Conservation (phyloP, 257 asterid genomes). For the Solanum rostratum region DNA sequence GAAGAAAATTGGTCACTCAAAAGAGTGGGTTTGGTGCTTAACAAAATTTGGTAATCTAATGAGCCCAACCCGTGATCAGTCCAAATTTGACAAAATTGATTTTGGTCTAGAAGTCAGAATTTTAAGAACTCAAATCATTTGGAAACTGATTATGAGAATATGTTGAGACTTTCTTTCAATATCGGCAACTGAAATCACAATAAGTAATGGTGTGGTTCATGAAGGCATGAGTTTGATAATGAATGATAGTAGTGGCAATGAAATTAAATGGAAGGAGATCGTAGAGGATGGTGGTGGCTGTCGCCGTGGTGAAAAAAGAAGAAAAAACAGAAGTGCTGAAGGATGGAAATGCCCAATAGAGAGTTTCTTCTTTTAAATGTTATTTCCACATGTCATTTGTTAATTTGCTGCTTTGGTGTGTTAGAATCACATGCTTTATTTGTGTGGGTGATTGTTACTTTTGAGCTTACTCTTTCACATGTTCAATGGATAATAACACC, state of each 20-base stretch:
- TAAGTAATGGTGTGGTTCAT: not conserved
- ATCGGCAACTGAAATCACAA: not conserved
- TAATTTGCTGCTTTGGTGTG: not conserved
- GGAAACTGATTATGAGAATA: not conserved
- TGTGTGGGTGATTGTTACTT: not conserved
- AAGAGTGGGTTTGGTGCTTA: no score
- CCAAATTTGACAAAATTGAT: not conserved
- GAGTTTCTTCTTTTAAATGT: not conserved
- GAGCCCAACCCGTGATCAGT: not conserved
- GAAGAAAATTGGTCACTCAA: not conserved
- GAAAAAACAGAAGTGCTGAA: not conserved
- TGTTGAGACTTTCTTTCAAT: not conserved
- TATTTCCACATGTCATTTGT: not conserved
- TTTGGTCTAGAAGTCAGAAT: not conserved
- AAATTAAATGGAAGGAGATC: not conserved
- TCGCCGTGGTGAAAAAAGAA: not conserved
- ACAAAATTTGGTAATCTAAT: not conserved
- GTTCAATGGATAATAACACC: not conserved
- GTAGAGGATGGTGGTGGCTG: not conserved
- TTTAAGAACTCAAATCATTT: not conserved
- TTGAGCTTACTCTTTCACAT: no score
- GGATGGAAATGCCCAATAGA: not conserved
- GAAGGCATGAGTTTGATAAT: not conserved
- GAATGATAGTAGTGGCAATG: not conserved
- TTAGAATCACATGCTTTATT: not conserved